A percentile compares a stretch with the other conserved stretches of the same genome.
These are phyloP conservation scores for Cytospora mali DNA, from an alignment of 2,329 filamentous ascomycete species.

Conservation along the genomic window DNA sequence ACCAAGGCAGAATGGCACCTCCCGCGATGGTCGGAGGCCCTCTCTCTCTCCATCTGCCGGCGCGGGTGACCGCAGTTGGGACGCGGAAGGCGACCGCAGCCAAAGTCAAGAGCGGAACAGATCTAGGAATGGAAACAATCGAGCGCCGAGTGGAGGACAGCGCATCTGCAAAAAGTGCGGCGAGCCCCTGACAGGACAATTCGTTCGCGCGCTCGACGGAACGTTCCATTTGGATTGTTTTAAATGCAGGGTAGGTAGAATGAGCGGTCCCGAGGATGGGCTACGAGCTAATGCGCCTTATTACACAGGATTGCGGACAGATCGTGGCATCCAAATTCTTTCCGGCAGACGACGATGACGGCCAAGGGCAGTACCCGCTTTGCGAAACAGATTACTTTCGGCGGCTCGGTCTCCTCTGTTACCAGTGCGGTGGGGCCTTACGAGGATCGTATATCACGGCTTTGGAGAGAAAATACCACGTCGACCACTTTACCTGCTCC, in stretches of 20 bases:
- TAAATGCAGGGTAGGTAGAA: constrained; percentile 79
- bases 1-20: constrained; percentile 31
- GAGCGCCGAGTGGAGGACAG: constrained; percentile 60
- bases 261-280: not conserved
- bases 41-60: constrained; percentile 27
- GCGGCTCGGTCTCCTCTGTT: constrained; percentile 85
- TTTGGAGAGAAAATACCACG: constrained; percentile 96
- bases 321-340: constrained; percentile 99
- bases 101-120: constrained; percentile 61
- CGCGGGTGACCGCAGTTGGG: constrained; percentile 25
- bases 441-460: constrained; percentile 98
- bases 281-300: constrained; percentile 30
- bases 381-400: constrained; percentile 99
- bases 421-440: constrained; percentile 87
- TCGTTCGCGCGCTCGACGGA: constrained; percentile 88
- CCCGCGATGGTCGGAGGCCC: constrained; percentile 27
- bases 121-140: constrained; percentile 56
- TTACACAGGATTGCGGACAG: constrained; percentile 82
- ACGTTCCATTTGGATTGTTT: constrained; percentile 98
- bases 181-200: constrained; percentile 87
- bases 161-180: constrained; percentile 85
- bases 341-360: constrained; percentile 88
- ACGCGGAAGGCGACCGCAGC: constrained; percentile 40
- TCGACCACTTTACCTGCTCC: constrained; percentile 98
- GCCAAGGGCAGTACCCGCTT: constrained; percentile 84